These are phyloP conservation scores for Yamadazyma sp. DNA, from an alignment of 1,139 yeast species.

Conservation along the genomic window DNA sequence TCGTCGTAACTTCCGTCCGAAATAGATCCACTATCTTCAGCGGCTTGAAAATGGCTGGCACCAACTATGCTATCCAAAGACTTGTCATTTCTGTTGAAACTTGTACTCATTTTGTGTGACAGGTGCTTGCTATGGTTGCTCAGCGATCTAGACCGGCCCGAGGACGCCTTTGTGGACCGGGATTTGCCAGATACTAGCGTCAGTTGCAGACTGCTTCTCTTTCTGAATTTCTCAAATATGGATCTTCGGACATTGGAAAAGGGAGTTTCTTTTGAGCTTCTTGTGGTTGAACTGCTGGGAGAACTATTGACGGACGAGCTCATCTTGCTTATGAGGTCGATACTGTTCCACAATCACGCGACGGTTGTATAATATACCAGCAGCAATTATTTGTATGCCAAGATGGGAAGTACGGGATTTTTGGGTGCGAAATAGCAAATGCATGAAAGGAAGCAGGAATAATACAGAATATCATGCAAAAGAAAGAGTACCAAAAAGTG, in stretches of 20 bases:
- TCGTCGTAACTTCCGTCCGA: conserved; percentile 14
- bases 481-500: too few species aligned
- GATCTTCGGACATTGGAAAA: not conserved
- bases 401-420: not conserved
- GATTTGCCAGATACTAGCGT: not conserved
- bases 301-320: too few species aligned
- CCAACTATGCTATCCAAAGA: not conserved
- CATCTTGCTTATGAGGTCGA: too few species aligned
- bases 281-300: too few species aligned
- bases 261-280: not conserved
- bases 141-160: not conserved
- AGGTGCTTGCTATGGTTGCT: not conserved
- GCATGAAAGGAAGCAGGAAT: not conserved
- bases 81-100: not conserved
- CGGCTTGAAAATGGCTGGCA: not conserved
- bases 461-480: too few species aligned
- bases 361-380: too few species aligned
- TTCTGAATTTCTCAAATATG: conserved; percentile 1
- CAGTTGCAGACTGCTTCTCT: conserved; percentile 5
- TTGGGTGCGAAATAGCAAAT: not conserved
- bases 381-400: too few species aligned
- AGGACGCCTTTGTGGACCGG: not conserved
- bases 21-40: conserved; percentile 13
- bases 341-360: too few species aligned
- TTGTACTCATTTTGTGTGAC: too few species aligned